A percentile compares a stretch with the other conserved stretches of the same genome.
Evolutionary conservation across 1,139 yeast species (phyloP).

Genomic region (Blastobotrys serpentis): DNA sequence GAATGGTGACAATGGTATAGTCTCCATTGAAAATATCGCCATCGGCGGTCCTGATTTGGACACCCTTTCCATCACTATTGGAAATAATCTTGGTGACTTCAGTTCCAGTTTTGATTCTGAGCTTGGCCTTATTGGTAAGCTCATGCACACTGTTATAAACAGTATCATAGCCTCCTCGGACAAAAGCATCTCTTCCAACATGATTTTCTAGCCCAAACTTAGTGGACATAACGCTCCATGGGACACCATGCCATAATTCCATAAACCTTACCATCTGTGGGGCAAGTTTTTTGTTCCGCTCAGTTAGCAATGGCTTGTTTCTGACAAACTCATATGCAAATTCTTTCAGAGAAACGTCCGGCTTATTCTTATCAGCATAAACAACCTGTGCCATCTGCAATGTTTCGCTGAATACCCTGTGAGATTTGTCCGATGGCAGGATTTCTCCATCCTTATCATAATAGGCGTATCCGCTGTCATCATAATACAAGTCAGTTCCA

Average conservation of each 20-base stretch:
- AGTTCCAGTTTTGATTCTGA: conserved; percentile 41
- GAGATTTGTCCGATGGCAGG: conserved; percentile 39
- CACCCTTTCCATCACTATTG: conserved; percentile 11
- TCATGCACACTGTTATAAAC: conserved; percentile 20
- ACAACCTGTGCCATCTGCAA: conserved; percentile 56
- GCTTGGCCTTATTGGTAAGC: conserved; percentile 19
- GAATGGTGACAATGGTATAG: conserved; percentile 66
- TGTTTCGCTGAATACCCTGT: conserved; percentile 54
- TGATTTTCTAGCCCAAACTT: conserved; percentile 64
- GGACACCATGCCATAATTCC: conserved; percentile 79
- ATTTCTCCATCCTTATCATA: conserved; percentile 39
- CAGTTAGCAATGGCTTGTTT: conserved; percentile 48
- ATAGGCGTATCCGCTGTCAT: conserved; percentile 44
- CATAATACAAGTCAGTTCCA: conserved; percentile 44
- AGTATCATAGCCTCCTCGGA: conserved; percentile 52
- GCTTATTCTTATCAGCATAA: conserved; percentile 48
- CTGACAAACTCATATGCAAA: conserved; percentile 49
- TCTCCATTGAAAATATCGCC: conserved; percentile 39
- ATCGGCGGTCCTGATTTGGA: background rate
- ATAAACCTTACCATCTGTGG: conserved; percentile 54
- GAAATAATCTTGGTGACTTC: conserved; percentile 49
- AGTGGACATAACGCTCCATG: conserved; percentile 65
- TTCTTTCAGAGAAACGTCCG: conserved; percentile 53
- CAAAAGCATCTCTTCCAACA: conserved; percentile 72
- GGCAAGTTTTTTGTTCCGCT: conserved; percentile 51